Percentiles rank a stretch among this genome's conserved stretches.
These are phyloP conservation scores for Verbascum thapsus DNA, from an alignment of 257 asterid genomes.

Conservation along the genomic window DNA sequence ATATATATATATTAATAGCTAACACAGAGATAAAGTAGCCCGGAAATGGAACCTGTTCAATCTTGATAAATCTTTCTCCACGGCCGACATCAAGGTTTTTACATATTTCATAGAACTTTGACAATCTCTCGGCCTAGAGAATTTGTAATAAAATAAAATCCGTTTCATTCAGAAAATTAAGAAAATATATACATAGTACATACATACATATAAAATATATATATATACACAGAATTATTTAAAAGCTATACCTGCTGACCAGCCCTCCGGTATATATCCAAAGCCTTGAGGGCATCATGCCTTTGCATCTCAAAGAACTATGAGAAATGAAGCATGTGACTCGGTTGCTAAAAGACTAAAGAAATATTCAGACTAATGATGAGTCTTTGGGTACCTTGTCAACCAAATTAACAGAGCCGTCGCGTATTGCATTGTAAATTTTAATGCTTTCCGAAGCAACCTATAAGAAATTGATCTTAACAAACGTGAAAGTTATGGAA, in stretches of 20 bases:
- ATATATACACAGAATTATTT: too few species aligned
- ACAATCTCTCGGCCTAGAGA: conserved; percentile 84
- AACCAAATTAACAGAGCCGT: too few species aligned
- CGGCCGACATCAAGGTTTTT: too few species aligned
- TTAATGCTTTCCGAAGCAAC: conserved; percentile 95
- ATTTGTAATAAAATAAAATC: conserved; percentile 20
- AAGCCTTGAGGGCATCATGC: conserved; percentile 82
- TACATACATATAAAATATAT: too few species aligned
- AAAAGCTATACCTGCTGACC: too few species aligned
- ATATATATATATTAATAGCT: too few species aligned
- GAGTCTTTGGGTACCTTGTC: conserved; percentile 55
- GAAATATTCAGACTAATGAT: conserved; percentile 17
- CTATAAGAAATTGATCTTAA: conserved; percentile 44
- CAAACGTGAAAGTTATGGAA: too few species aligned
- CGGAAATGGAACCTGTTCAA: too few species aligned
- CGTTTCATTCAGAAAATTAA: not conserved
- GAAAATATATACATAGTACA: too few species aligned
- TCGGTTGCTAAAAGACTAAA: conserved; percentile 10
- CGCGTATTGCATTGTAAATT: conserved; percentile 83
- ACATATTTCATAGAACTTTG: too few species aligned
- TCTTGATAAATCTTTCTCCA: too few species aligned
- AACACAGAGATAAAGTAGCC: too few species aligned
- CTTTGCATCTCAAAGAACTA: conserved; percentile 99
- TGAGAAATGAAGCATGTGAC: conserved; percentile 30
- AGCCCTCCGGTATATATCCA: conserved; percentile 90